Conservation (phyloP, 345 rosid species). For the Citrus medica region DNA sequence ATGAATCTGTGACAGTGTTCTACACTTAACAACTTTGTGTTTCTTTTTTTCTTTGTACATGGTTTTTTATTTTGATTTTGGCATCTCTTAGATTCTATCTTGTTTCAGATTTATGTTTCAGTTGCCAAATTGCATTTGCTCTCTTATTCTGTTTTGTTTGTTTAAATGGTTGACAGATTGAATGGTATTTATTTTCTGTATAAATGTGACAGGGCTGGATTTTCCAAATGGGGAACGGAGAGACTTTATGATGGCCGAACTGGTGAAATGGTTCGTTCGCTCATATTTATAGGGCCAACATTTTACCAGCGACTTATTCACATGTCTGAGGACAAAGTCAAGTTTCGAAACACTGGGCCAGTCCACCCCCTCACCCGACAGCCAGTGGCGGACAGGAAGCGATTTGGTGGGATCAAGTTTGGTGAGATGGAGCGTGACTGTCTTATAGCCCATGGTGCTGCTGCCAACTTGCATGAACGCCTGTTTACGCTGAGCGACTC, state of each 20-base stretch:
- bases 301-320: slow-evolving; percentile 88
- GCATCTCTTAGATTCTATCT: not conserved
- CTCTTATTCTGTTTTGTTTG: not conserved
- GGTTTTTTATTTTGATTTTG: not conserved
- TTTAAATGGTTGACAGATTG: not conserved
- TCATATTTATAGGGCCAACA: slow-evolving; percentile 87
- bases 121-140: not conserved
- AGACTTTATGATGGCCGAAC: slow-evolving; percentile 80
- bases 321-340: slow-evolving; percentile 94
- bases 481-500: slow-evolving; percentile 80
- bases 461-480: slow-evolving; percentile 82
- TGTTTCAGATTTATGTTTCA: not conserved
- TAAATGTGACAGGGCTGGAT: slow-evolving; percentile 64
- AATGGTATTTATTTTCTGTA: not conserved
- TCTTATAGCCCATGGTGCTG: slow-evolving; percentile 85
- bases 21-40: not conserved
- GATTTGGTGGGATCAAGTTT: slow-evolving; percentile 86
- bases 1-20: not conserved
- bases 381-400: slow-evolving; percentile 84
- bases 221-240: slow-evolving; percentile 86
- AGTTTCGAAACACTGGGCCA: slow-evolving; percentile 92
- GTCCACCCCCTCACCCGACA: slow-evolving; percentile 95
- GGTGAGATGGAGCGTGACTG: slow-evolving; percentile 98
- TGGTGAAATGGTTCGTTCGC: slow-evolving; percentile 69
- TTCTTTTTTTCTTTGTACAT: not conserved